phyloP scores from a whole-genome alignment of 192 early-diverging fungal genomes.

The Podila clonocystis region DNA sequence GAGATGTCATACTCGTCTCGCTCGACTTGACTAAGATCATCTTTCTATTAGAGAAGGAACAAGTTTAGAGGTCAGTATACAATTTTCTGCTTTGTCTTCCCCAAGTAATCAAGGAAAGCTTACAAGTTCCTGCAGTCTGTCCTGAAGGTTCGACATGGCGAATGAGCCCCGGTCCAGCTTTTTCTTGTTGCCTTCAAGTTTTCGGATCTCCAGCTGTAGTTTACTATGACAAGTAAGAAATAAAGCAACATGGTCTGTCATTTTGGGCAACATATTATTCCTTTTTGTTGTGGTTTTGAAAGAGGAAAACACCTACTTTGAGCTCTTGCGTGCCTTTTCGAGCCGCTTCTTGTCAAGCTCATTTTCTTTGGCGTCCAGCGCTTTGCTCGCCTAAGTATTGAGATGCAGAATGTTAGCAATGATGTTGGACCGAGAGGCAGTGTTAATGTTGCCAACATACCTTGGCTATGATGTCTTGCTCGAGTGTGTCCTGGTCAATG shows the following conservation, averaged over 20 bases:
- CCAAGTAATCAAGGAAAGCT: neutral
- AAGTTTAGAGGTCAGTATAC: neutral
- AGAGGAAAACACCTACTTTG: slow-evolving; percentile 46
- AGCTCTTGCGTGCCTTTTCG: slow-evolving; percentile 64
- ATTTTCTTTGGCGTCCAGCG: slow-evolving; percentile 68
- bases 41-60: slow-evolving; percentile 5
- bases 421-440: neutral
- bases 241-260: neutral
- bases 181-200: slow-evolving; percentile 48
- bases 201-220: slow-evolving; percentile 52
- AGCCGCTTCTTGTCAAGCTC: slow-evolving; percentile 74
- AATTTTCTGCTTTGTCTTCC: neutral
- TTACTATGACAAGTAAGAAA: slow-evolving; percentile 35
- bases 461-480: slow-evolving; percentile 70
- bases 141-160: slow-evolving; percentile 27
- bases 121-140: slow-evolving; percentile 20
- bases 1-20: slow-evolving; percentile 58
- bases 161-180: slow-evolving; percentile 34
- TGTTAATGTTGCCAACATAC: slow-evolving; percentile 16
- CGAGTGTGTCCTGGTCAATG: slow-evolving; percentile 72
- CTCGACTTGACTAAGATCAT: slow-evolving; percentile 28
- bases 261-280: too few species aligned
- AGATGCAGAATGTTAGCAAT: neutral
- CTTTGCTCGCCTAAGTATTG: slow-evolving; percentile 60
- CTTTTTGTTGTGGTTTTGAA: neutral